Evolutionary conservation across 495 filamentous ascomycete genomes (phyloP).

Genomic region (Penicillium riverlandense): DNA sequence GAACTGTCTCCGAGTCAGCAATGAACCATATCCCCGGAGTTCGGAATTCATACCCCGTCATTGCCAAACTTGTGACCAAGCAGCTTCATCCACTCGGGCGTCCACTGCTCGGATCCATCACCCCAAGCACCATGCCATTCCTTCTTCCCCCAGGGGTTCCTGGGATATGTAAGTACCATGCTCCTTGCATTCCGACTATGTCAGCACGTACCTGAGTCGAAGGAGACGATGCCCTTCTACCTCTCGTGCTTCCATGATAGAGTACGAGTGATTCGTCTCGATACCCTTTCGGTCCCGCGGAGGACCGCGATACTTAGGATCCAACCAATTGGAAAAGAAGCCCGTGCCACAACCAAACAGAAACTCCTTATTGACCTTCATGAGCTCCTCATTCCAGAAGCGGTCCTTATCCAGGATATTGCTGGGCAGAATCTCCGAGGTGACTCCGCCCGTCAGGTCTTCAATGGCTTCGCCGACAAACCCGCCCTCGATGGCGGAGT

Average conservation of each 20-base stretch:
- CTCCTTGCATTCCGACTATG: neutral
- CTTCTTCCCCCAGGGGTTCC: conserved; percentile 81
- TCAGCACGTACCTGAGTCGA: conserved; percentile 47
- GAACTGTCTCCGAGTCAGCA: conserved; percentile 26
- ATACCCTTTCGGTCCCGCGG: conserved; percentile 62
- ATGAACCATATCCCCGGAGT: neutral
- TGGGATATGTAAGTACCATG: conserved; percentile 15
- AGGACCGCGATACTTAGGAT: conserved; percentile 27
- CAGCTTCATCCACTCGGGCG: conserved; percentile 73
- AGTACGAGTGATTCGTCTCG: conserved; percentile 77
- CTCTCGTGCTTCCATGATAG: conserved; percentile 75
- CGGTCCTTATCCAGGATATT: conserved; percentile 82
- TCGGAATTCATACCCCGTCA: conserved; percentile 51
- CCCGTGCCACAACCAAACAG: conserved; percentile 79
- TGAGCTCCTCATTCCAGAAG: conserved; percentile 83
- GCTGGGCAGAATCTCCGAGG: conserved; percentile 67
- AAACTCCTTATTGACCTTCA: conserved; percentile 80
- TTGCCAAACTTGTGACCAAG: conserved; percentile 81
- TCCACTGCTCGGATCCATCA: conserved; percentile 90
- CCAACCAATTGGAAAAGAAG: conserved; percentile 50
- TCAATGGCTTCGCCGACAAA: conserved; percentile 85
- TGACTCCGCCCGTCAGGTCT: conserved; percentile 89
- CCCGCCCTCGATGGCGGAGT: conserved; percentile 74
- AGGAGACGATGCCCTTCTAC: conserved; percentile 68
- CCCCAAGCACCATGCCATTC: conserved; percentile 84